Percentiles rank a stretch among this genome's conserved stretches.
Conservation (phyloP, 192 early-diverging fungal species). For the Rhizophagus sp. region DNA sequence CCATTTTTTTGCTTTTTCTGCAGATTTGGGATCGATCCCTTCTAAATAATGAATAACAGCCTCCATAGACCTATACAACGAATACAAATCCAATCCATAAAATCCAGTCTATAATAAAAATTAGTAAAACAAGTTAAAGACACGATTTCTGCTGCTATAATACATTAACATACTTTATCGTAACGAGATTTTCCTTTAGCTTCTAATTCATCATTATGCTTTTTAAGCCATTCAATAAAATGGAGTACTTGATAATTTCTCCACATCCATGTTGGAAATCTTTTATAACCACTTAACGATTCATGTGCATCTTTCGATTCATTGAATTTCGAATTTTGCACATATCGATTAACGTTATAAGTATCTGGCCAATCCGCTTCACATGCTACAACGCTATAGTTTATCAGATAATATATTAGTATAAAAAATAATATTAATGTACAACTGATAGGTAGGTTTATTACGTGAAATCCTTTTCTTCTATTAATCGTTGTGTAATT, state of each 20-base stretch:
- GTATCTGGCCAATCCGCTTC: conserved; percentile 28
- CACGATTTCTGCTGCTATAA: neutral
- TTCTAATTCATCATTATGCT: conserved; percentile 7
- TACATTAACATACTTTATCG: neutral
- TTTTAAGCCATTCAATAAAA: conserved; percentile 23
- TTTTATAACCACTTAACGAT: neutral
- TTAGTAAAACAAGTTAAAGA: neutral
- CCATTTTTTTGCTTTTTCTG: neutral
- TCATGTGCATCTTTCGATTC: neutral
- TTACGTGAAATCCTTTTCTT: conserved; percentile 30
- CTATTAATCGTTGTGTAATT: conserved; percentile 26
- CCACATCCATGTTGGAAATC: conserved; percentile 28
- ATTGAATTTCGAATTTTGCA: conserved; percentile 10
- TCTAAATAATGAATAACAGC: neutral
- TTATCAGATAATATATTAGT: too few relatives aligned
- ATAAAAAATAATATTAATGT: too few relatives aligned
- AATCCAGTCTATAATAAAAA: neutral
- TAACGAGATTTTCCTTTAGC: neutral
- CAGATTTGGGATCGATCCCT: neutral
- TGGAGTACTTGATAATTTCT: conserved; percentile 3
- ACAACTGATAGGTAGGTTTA: too few relatives aligned
- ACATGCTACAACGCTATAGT: neutral
- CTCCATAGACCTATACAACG: conserved; percentile 9
- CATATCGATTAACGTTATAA: conserved; percentile 24
- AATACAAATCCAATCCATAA: conserved; percentile 21